These are phyloP conservation scores for Diaporthe vaccinii DNA, from an alignment of 2,329 filamentous ascomycete genomes.

Conservation along the genomic window DNA sequence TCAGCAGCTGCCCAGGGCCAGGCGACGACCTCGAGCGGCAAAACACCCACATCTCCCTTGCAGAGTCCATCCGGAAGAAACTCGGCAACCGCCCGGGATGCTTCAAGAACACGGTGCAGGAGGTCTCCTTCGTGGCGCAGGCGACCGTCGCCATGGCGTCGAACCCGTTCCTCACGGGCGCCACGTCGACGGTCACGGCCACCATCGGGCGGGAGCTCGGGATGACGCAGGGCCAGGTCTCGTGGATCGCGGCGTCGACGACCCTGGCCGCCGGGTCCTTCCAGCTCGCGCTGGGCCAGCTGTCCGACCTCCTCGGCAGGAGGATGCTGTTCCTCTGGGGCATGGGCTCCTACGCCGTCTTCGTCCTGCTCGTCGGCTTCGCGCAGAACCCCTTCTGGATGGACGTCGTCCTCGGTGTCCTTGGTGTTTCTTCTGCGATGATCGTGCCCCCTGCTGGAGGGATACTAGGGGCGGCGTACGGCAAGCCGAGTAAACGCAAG, in stretches of 20 bases:
- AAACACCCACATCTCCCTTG: slow-evolving; percentile 10
- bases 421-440: slow-evolving; percentile 75
- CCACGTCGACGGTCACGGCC: slow-evolving; percentile 72
- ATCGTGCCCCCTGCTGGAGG: slow-evolving; percentile 75
- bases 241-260: slow-evolving; percentile 75
- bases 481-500: slow-evolving; percentile 71
- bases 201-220: slow-evolving; percentile 70
- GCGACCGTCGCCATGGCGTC: slow-evolving; percentile 77
- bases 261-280: slow-evolving; percentile 75
- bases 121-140: slow-evolving; percentile 75
- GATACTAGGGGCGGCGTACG: slow-evolving; percentile 74
- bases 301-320: slow-evolving; percentile 76
- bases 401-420: slow-evolving; percentile 73
- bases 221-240: slow-evolving; percentile 76
- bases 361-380: slow-evolving; percentile 71
- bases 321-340: slow-evolving; percentile 71
- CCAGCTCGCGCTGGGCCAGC: slow-evolving; percentile 74
- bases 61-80: slow-evolving; percentile 42
- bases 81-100: slow-evolving; percentile 64
- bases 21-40: slow-evolving; percentile 7
- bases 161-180: slow-evolving; percentile 70
- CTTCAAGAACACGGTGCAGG: slow-evolving; percentile 73
- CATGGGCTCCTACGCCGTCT: slow-evolving; percentile 70
- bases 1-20: background rate
- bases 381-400: slow-evolving; percentile 69